phyloP scores from a whole-genome alignment of 495 filamentous ascomycete genomes.

The Neurospora africana region DNA sequence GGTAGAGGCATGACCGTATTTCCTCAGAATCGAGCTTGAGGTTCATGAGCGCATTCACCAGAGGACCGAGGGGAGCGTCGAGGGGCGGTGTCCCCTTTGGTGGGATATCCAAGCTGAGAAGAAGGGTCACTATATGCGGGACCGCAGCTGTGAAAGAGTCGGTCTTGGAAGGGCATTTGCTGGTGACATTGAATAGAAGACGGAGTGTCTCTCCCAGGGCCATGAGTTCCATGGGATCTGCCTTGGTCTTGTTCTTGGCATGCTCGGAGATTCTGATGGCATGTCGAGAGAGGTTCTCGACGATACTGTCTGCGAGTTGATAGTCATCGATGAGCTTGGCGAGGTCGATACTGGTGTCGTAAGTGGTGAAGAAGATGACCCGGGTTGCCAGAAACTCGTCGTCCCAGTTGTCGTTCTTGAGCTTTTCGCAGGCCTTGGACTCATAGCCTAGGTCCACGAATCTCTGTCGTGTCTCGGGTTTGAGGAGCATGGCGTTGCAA shows the following conservation, averaged over 20 bases:
- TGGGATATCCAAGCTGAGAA: slow-evolving; percentile 34
- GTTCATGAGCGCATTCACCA: slow-evolving; percentile 75
- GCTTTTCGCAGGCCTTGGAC: slow-evolving; percentile 54
- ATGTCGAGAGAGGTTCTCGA: slow-evolving; percentile 58
- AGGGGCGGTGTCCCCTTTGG: slow-evolving; percentile 25
- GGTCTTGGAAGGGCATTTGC: slow-evolving; percentile 48
- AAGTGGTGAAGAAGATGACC: slow-evolving; percentile 79
- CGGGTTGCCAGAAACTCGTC: slow-evolving; percentile 82
- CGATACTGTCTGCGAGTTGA: slow-evolving; percentile 57
- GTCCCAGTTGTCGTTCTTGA: slow-evolving; percentile 68
- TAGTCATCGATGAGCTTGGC: slow-evolving; percentile 57
- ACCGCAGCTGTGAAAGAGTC: slow-evolving; percentile 55
- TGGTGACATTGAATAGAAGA: slow-evolving; percentile 77
- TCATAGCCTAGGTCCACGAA: slow-evolving; percentile 74
- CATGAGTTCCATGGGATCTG: slow-evolving; percentile 60
- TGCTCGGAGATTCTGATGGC: slow-evolving; percentile 25
- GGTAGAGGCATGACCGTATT: slow-evolving; percentile 47
- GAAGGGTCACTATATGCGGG: slow-evolving; percentile 60
- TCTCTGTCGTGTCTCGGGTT: slow-evolving; percentile 58
- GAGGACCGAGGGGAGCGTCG: slow-evolving; percentile 37
- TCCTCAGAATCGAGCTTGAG: slow-evolving; percentile 48
- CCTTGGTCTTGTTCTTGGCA: slow-evolving; percentile 15
- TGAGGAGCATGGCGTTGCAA: slow-evolving; percentile 76
- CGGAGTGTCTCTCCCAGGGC: slow-evolving; percentile 79
- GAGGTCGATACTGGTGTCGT: slow-evolving; percentile 63